Percentiles rank a stretch among this genome's conserved stretches.
Conservation (phyloP, 352 stramenopile genomes). For the Globisporangium camurandrum region DNA sequence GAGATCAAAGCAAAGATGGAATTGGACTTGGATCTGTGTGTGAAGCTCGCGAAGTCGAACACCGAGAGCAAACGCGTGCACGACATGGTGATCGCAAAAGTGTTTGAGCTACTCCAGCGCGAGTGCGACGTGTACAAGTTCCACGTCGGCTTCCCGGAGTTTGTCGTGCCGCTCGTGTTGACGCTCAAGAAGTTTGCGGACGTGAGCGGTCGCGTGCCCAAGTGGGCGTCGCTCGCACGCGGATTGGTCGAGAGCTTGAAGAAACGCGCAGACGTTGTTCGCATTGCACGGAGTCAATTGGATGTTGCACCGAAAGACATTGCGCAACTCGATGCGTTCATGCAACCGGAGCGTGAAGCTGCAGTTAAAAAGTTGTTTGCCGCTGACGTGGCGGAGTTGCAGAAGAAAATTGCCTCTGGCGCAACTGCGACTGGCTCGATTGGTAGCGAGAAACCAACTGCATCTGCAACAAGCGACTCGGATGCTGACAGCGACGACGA, state of each 20-base stretch:
- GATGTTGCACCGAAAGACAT: conserved; percentile 83
- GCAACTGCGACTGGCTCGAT: too few species aligned
- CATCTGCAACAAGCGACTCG: conserved; percentile 16
- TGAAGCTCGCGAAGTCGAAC: conserved; percentile 90
- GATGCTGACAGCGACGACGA: conserved; percentile 9
- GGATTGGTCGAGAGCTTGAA: conserved; percentile 62
- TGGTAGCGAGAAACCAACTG: too few species aligned
- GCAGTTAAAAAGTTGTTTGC: conserved; percentile 84
- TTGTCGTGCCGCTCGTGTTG: conserved; percentile 84
- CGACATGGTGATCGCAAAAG: conserved; percentile 86
- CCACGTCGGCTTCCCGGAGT: conserved; percentile 94
- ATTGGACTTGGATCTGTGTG: conserved; percentile 70
- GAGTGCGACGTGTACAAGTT: conserved; percentile 95
- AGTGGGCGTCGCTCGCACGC: conserved; percentile 70
- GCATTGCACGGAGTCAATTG: conserved; percentile 87
- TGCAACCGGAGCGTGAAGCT: conserved; percentile 69
- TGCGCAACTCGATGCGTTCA: conserved; percentile 82
- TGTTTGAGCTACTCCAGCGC: conserved; percentile 92
- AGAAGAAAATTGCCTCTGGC: conserved; percentile 79
- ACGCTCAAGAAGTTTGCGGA: conserved; percentile 88
- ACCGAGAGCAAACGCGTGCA: conserved; percentile 83
- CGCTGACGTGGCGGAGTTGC: conserved; percentile 46
- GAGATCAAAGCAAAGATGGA: conserved; percentile 36
- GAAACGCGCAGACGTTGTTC: conserved; percentile 75
- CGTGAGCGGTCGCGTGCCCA: conserved; percentile 64